Evolutionary conservation across 495 filamentous ascomycete genomes (phyloP).

Genomic region (Talaromyces proteolyticus): DNA sequence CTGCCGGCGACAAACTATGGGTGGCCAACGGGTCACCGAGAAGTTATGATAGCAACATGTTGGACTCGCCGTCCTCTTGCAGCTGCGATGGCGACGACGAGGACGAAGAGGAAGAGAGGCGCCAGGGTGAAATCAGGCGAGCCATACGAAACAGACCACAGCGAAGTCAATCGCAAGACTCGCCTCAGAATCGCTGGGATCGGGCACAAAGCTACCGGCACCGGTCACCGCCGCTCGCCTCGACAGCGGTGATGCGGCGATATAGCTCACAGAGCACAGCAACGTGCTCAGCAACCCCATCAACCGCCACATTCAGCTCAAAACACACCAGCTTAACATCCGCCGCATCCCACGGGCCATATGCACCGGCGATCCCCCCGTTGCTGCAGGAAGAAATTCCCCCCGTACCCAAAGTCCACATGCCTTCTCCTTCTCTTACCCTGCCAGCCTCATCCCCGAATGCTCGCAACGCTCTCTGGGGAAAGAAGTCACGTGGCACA

Average conservation of each 20-base stretch:
- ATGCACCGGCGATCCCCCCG: slow-evolving; percentile 22
- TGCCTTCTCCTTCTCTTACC: not conserved
- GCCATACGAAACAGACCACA: not conserved
- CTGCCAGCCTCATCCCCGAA: too few relatives aligned
- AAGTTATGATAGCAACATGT: not conserved
- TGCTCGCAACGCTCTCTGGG: not conserved
- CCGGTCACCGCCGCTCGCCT: slow-evolving; percentile 31
- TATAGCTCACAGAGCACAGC: slow-evolving; percentile 27
- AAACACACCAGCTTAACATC: slow-evolving; percentile 34
- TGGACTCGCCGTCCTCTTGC: slow-evolving; percentile 3
- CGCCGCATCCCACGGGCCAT: slow-evolving; percentile 16
- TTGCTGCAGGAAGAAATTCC: slow-evolving; percentile 15
- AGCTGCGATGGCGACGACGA: slow-evolving; percentile 1
- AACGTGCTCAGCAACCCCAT: slow-evolving; percentile 20
- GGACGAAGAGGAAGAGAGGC: not conserved
- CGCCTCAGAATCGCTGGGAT: not conserved
- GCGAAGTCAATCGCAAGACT: not conserved
- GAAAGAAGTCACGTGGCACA: not conserved
- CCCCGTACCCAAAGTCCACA: not conserved
- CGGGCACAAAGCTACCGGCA: not conserved
- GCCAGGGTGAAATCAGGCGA: not conserved
- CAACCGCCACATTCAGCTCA: slow-evolving; percentile 22
- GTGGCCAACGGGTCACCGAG: not conserved
- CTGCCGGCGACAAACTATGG: not conserved
- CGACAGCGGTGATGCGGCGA: slow-evolving; percentile 41